phyloP scores from a whole-genome alignment of 805 yeast genomes.

The Pichia ethanolica region DNA sequence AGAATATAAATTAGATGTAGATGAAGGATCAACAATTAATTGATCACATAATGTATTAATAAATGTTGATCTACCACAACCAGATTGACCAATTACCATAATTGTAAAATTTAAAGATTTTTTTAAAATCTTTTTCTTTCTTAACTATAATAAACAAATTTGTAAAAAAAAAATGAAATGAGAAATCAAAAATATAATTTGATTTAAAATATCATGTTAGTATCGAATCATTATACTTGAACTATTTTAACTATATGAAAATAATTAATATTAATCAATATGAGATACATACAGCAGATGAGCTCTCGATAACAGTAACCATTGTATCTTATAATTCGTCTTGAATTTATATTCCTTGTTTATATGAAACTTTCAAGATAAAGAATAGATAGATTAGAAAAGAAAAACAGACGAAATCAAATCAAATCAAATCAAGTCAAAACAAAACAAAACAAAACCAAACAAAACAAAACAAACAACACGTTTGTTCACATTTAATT shows the following conservation, averaged over 20 bases:
- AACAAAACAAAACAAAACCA: too few species aligned
- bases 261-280: too few species aligned
- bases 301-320: conserved; percentile 43
- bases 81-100: conserved; percentile 83
- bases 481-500: too few species aligned
- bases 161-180: neutral
- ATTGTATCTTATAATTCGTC: conserved; percentile 16
- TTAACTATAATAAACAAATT: conserved; percentile 26
- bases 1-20: conserved; percentile 33
- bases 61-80: conserved; percentile 86
- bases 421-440: too few species aligned
- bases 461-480: too few species aligned
- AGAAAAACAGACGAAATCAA: too few species aligned
- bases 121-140: conserved; percentile 74
- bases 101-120: conserved; percentile 79
- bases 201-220: neutral
- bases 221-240: neutral
- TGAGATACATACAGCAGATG: conserved; percentile 36
- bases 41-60: conserved; percentile 89
- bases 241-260: too few species aligned
- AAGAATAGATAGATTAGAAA: too few species aligned
- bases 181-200: neutral
- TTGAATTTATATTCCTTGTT: neutral
- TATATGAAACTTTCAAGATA: too few species aligned
- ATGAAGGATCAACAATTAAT: conserved; percentile 67